phyloP scores from a whole-genome alignment of 352 stramenopile species.

The Phytophthora megakarya region DNA sequence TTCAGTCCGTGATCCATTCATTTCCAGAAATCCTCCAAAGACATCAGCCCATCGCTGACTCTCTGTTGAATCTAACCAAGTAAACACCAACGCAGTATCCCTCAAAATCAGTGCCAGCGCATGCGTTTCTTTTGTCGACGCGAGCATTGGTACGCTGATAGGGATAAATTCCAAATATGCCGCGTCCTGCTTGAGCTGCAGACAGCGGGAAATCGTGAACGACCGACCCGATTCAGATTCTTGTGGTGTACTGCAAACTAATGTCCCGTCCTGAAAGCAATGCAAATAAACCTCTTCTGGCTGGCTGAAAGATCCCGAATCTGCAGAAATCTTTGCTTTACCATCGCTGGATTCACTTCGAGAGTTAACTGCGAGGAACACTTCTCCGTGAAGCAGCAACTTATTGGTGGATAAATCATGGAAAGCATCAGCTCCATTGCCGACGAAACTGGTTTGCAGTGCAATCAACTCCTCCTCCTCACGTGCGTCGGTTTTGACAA shows the following conservation, averaged over 20 bases:
- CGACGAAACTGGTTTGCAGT: conserved; percentile 36
- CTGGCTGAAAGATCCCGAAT: not conserved
- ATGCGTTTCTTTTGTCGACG: conserved; percentile 6
- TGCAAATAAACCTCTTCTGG: conserved; percentile 30
- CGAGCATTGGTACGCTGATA: conserved; percentile 26
- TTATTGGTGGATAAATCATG: conserved; percentile 38
- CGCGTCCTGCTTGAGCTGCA: conserved; percentile 48
- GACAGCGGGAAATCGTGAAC: conserved; percentile 28
- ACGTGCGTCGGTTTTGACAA: conserved; percentile 28
- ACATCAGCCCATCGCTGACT: conserved; percentile 39
- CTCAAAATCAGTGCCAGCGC: conserved; percentile 37
- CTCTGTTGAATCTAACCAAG: conserved; percentile 23
- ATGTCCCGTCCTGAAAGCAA: conserved; percentile 44
- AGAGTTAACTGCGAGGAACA: conserved; percentile 16
- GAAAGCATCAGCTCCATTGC: conserved; percentile 26
- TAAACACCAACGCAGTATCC: conserved; percentile 26
- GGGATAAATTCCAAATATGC: conserved; percentile 46
- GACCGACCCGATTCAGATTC: not conserved
- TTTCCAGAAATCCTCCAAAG: conserved; percentile 40
- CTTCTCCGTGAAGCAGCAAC: conserved; percentile 40
- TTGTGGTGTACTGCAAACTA: conserved; percentile 36
- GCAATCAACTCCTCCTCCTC: conserved; percentile 41
- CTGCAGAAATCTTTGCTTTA: not conserved
- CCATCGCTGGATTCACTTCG: conserved; percentile 1
- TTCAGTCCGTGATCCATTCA: conserved; percentile 38